Conservation (phyloP, 2,329 filamentous ascomycete genomes). For the Epichloe hybrida region DNA sequence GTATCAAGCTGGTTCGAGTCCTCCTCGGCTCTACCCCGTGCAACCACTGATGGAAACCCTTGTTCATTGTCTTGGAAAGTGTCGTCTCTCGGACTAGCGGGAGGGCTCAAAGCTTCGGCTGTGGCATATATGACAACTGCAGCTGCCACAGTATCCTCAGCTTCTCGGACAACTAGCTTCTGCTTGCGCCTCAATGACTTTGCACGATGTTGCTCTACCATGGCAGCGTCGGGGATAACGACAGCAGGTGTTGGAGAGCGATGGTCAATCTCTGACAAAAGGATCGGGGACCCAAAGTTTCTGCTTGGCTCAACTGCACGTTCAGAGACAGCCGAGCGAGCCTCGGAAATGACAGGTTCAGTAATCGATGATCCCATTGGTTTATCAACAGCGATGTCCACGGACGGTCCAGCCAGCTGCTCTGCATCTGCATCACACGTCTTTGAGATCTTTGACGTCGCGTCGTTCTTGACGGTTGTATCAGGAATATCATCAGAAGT, state of each 20-base stretch:
- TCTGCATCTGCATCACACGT: not conserved
- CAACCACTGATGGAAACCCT: conserved; percentile 9
- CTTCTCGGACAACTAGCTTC: conserved; percentile 29
- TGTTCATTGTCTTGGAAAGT: conserved; percentile 12
- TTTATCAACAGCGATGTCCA: not conserved
- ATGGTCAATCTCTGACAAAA: conserved; percentile 8
- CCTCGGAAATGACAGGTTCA: not conserved
- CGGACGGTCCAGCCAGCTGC: not conserved
- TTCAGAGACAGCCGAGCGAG: not conserved
- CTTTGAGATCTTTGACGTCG: not conserved
- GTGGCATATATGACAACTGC: conserved; percentile 41
- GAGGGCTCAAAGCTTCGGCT: conserved; percentile 32
- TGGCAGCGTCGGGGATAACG: conserved; percentile 28
- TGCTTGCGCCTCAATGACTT: conserved; percentile 32
- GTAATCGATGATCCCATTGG: not conserved
- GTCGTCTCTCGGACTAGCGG: conserved; percentile 17
- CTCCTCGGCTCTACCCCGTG: not conserved
- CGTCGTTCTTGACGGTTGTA: not conserved
- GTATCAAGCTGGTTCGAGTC: conserved; percentile 28
- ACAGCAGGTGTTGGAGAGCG: conserved; percentile 32
- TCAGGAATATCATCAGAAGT: not conserved
- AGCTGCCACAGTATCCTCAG: conserved; percentile 39
- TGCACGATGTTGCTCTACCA: conserved; percentile 26
- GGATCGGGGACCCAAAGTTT: not conserved
- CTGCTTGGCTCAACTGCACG: not conserved